Conservation (phyloP, 225 moss, liverwort and hornwort species). For the Neckera pumila region DNA sequence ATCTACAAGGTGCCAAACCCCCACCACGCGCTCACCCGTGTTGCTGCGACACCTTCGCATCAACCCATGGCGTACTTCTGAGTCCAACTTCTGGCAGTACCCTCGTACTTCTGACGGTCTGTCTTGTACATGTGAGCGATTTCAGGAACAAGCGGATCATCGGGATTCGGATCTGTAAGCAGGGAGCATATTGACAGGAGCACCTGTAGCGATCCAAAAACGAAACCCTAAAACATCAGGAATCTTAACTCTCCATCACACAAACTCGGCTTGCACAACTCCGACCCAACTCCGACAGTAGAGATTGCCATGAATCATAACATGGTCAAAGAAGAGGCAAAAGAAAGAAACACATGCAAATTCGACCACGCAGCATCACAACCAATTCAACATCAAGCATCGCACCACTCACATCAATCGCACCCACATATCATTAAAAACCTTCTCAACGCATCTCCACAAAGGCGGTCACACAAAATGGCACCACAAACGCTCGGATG, state of each 20-base stretch:
- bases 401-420: background rate
- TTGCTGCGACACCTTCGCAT: slow-evolving; percentile 3
- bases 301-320: background rate
- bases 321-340: background rate
- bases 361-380: background rate
- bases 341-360: background rate
- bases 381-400: background rate
- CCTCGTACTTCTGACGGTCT: slow-evolving; percentile 92
- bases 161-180: slow-evolving; percentile 88
- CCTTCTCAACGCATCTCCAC: background rate
- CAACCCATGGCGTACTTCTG: slow-evolving; percentile 99
- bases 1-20: slow-evolving; percentile 27
- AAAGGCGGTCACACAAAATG: background rate
- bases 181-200: slow-evolving; percentile 95
- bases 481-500: background rate
- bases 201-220: slow-evolving; percentile 35
- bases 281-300: background rate
- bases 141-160: slow-evolving; percentile 93
- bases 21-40: slow-evolving; percentile 7
- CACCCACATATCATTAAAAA: background rate
- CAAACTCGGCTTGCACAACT: background rate
- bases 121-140: slow-evolving; percentile 99
- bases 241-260: background rate
- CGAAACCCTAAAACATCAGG: background rate
- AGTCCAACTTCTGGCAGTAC: slow-evolving; percentile 91